Evolutionary conservation across 148 eudicot genomes (phyloP).

Genomic region (Polygonum aviculare): DNA sequence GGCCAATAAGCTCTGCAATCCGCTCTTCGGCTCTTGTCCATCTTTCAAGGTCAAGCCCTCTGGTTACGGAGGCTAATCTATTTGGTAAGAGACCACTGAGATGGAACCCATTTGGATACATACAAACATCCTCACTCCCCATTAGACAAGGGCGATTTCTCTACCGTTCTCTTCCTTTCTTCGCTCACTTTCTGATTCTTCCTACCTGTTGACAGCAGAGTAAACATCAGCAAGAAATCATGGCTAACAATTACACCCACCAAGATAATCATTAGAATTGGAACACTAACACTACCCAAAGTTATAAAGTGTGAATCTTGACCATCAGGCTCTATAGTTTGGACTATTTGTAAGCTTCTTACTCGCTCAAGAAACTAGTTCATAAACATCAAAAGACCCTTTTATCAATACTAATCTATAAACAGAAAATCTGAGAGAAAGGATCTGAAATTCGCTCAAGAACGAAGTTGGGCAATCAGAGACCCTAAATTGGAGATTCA

Average conservation of each 20-base stretch:
- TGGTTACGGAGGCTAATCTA: constrained; percentile 29
- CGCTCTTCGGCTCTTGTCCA: constrained; percentile 54
- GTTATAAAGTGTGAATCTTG: background rate
- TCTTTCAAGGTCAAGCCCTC: constrained; percentile 29
- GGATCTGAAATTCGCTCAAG: background rate
- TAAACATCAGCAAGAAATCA: background rate
- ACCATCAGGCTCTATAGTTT: background rate
- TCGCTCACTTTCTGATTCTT: background rate
- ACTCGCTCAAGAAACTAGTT: background rate
- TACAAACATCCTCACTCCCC: constrained; percentile 35
- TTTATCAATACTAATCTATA: background rate
- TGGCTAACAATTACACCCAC: background rate
- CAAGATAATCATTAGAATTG: background rate
- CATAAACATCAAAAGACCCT: background rate
- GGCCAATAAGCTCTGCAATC: constrained; percentile 48
- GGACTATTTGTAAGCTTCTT: background rate
- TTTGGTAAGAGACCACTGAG: constrained; percentile 48
- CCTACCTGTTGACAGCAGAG: constrained; percentile 1
- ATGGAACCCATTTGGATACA: constrained; percentile 17
- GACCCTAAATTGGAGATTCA: background rate
- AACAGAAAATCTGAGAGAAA: background rate
- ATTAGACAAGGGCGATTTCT: constrained; percentile 9
- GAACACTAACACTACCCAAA: background rate
- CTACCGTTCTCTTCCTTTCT: background rate
- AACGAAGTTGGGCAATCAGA: background rate